Conservation (phyloP, 2,329 filamentous ascomycete genomes). For the Trichoderma sp. region DNA sequence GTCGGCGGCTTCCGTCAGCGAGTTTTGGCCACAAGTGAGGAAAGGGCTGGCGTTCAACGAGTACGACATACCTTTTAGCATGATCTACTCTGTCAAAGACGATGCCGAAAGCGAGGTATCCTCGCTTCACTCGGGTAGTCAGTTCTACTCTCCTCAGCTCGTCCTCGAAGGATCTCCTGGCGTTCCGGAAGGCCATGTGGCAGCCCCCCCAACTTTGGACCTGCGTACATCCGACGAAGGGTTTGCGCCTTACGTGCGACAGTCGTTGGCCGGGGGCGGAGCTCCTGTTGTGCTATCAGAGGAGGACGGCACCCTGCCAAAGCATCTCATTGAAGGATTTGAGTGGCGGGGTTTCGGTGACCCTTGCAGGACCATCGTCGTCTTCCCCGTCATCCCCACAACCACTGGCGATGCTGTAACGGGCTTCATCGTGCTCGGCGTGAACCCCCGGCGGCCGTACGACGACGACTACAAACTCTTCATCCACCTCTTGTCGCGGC, state of each 20-base stretch:
- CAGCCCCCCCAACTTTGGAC: conserved; percentile 65
- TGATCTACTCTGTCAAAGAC: conserved; percentile 75
- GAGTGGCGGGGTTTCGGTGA: conserved; percentile 72
- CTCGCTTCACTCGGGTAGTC: conserved; percentile 69
- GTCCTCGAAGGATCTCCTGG: conserved; percentile 73
- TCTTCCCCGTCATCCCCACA: conserved; percentile 79
- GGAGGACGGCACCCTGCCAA: conserved; percentile 67
- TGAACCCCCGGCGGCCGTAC: conserved; percentile 77
- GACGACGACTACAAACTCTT: conserved; percentile 81
- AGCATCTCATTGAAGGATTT: conserved; percentile 65
- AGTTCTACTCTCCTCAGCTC: conserved; percentile 63
- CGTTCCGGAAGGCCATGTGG: conserved; percentile 64
- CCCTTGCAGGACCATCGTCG: conserved; percentile 68
- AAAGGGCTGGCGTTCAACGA: conserved; percentile 73
- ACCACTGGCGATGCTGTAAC: conserved; percentile 69
- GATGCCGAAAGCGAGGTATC: conserved; percentile 71
- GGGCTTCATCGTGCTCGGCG: conserved; percentile 76
- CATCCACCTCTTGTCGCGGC: conserved; percentile 71
- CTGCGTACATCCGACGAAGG: conserved; percentile 69
- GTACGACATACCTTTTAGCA: conserved; percentile 72
- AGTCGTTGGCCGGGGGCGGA: conserved; percentile 68
- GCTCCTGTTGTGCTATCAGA: conserved; percentile 68
- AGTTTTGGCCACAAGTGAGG: conserved; percentile 73
- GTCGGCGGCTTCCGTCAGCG: conserved; percentile 69
- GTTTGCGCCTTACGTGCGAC: conserved; percentile 74